Percentiles rank a stretch among this genome's conserved stretches.
Evolutionary conservation across 306 rosid species (phyloP).

Genomic region (Dalbergia cultrata): DNA sequence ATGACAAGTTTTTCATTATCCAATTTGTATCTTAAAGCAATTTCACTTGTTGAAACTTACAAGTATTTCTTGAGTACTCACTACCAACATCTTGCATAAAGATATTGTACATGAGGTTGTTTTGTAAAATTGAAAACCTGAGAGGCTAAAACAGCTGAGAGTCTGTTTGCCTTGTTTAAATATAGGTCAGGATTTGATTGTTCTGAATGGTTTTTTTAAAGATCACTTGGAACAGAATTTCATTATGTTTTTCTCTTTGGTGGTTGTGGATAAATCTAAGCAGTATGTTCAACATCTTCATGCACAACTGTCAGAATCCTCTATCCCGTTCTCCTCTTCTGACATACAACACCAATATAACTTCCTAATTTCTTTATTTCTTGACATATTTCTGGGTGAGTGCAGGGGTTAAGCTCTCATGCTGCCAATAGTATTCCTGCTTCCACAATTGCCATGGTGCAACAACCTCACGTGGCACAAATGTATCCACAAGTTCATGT

Average conservation of each 20-base stretch:
- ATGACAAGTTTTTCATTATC: not conserved
- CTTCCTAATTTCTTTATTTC: not conserved
- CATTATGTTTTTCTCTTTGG: not conserved
- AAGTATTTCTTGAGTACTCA: not conserved
- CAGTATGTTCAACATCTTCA: slow-evolving; percentile 12
- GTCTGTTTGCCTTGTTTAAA: too few relatives aligned
- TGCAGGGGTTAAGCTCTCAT: slow-evolving; percentile 75
- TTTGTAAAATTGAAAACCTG: too few relatives aligned
- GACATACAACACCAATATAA: slow-evolving; percentile 8
- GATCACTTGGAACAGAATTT: not conserved
- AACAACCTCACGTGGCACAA: slow-evolving; percentile 87
- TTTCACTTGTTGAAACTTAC: slow-evolving; percentile 23
- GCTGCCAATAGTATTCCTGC: slow-evolving; percentile 64
- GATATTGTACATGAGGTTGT: too few relatives aligned
- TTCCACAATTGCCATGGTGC: slow-evolving; percentile 81
- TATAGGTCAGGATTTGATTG: not conserved
- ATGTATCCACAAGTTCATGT: slow-evolving; percentile 98
- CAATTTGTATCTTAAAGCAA: not conserved
- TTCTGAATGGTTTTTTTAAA: not conserved
- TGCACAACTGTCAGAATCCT: not conserved
- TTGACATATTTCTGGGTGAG: slow-evolving; percentile 29
- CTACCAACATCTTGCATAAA: not conserved
- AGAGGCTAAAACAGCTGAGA: too few relatives aligned
- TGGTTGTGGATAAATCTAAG: slow-evolving; percentile 13
- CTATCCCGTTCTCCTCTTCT: not conserved